These are phyloP conservation scores for Tulasnella sp. DNA, from an alignment of 768 basidiomycete species.

Conservation along the genomic window DNA sequence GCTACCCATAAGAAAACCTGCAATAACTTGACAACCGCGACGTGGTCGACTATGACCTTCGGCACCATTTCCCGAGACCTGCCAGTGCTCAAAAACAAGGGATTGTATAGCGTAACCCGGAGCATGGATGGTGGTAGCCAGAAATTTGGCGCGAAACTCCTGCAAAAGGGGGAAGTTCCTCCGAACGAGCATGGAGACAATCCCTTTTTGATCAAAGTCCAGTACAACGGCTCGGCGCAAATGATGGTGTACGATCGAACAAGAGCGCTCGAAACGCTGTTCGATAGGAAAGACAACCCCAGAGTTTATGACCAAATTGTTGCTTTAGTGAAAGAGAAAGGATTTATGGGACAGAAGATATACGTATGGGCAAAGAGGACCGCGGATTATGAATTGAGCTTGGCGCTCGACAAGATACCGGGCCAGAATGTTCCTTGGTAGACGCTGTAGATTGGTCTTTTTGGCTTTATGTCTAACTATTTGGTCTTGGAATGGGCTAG, in stretches of 20 bases:
- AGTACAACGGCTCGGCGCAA: not conserved
- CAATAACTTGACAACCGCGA: not conserved
- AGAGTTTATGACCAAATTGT: not conserved
- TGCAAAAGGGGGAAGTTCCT: not conserved
- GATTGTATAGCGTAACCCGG: not conserved
- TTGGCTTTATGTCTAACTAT: too few relatives aligned
- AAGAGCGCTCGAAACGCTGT: not conserved
- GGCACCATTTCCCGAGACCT: too few relatives aligned
- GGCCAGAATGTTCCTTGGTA: conserved; percentile 9
- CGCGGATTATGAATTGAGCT: not conserved
- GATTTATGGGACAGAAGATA: conserved; percentile 3
- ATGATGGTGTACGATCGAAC: not conserved
- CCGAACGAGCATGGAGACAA: not conserved
- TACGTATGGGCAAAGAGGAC: conserved; percentile 21
- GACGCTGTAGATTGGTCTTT: not conserved
- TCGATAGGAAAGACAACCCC: not conserved
- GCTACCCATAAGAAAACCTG: not conserved
- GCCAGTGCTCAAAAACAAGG: too few relatives aligned
- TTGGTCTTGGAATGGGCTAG: too few relatives aligned
- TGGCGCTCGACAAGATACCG: conserved; percentile 15
- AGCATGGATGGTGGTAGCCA: not conserved
- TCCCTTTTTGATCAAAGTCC: not conserved
- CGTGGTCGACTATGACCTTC: too few relatives aligned
- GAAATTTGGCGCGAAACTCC: not conserved
- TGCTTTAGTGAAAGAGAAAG: not conserved